Evolutionary conservation across 768 basidiomycete genomes (phyloP).

Genomic region (Tricholoma furcatifolium): DNA sequence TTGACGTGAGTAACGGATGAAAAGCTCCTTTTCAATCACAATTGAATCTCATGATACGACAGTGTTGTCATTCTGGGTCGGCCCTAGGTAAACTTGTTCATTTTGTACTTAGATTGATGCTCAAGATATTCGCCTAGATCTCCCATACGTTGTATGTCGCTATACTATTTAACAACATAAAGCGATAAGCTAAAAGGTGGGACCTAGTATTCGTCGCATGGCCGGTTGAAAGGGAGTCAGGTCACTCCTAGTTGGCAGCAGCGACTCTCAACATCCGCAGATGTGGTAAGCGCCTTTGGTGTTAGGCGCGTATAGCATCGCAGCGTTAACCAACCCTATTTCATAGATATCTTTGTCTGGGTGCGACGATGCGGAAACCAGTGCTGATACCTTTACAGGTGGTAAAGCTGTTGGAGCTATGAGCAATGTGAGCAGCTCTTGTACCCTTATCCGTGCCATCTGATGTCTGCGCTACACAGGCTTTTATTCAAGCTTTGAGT

Average conservation of each 20-base stretch:
- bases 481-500: conserved; percentile 57
- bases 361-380: conserved; percentile 70
- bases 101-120: background rate
- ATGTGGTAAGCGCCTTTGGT: conserved; percentile 48
- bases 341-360: conserved; percentile 72
- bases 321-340: background rate
- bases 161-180: no score
- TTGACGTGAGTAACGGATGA: conserved; percentile 39
- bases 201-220: conserved; percentile 55
- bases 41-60: background rate
- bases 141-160: conserved; percentile 44
- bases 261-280: conserved; percentile 63
- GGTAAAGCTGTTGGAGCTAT: conserved; percentile 76
- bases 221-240: conserved; percentile 47
- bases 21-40: background rate
- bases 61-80: conserved; percentile 58
- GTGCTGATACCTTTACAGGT: conserved; percentile 64
- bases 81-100: conserved; percentile 37
- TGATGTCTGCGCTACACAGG: conserved; percentile 36
- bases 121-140: conserved; percentile 31
- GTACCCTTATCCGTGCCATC: background rate
- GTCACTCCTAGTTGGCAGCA: conserved; percentile 29
- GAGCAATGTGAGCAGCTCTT: conserved; percentile 57
- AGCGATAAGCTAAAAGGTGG: background rate
- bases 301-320: background rate